These are phyloP conservation scores for Leccinum griseonigrum DNA, from an alignment of 1,284 basidiomycete species.

Conservation along the genomic window DNA sequence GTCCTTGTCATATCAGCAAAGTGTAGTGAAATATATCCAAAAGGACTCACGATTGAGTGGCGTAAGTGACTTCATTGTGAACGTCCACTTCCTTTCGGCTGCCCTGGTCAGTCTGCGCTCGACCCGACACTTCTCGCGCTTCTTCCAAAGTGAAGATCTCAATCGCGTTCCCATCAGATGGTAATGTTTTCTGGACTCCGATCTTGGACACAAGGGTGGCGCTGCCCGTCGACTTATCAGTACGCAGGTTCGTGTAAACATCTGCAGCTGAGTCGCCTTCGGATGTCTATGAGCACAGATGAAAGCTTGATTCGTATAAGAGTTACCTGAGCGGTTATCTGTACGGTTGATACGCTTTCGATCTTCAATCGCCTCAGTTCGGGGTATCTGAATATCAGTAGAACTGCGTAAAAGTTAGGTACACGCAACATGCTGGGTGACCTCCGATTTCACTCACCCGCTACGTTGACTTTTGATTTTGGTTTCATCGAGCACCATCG, in stretches of 20 bases:
- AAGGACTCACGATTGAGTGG: constrained; percentile 6
- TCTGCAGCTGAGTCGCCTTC: not conserved
- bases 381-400: not conserved
- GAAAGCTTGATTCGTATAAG: not conserved
- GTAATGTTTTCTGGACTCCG: not conserved
- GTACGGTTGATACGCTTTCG: not conserved
- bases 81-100: not conserved
- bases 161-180: not conserved
- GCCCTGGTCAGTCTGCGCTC: not conserved
- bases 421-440: too few species aligned
- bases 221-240: not conserved
- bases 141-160: not conserved
- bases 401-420: not conserved
- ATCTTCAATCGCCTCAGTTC: not conserved
- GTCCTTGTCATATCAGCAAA: constrained; percentile 3
- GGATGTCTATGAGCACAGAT: not conserved
- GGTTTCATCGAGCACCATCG: not conserved
- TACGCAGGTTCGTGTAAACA: not conserved
- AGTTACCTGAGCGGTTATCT: not conserved
- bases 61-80: not conserved
- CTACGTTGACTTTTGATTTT: not conserved
- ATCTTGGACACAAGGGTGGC: not conserved
- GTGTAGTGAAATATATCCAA: not conserved
- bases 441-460: not conserved
- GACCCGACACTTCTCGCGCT: not conserved